Percentiles rank a stretch among this genome's conserved stretches.
Conservation (phyloP, 1,139 yeast genomes). For the Candida albicans region DNA sequence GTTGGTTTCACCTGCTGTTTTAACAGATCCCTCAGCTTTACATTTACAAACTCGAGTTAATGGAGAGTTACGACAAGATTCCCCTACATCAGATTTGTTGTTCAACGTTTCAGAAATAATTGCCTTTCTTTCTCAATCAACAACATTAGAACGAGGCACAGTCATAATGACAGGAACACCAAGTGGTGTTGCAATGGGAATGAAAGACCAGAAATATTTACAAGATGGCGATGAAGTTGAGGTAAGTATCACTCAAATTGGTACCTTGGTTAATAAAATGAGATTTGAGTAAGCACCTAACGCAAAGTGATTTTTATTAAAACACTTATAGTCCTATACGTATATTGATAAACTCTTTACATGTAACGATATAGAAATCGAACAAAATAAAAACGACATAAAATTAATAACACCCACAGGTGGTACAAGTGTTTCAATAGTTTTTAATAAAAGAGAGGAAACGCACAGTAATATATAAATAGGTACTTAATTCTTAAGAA, state of each 20-base stretch:
- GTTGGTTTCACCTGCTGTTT: slow-evolving; percentile 37
- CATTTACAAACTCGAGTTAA: slow-evolving; percentile 39
- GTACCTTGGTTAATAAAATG: slow-evolving; percentile 42
- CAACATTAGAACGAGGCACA: slow-evolving; percentile 51
- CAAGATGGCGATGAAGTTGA: slow-evolving; percentile 46
- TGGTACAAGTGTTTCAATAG: too few relatives aligned
- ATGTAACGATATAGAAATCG: too few relatives aligned
- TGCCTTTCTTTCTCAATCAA: slow-evolving; percentile 51
- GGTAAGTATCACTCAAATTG: slow-evolving; percentile 43
- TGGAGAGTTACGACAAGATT: slow-evolving; percentile 31
- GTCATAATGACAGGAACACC: slow-evolving; percentile 56
- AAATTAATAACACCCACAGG: too few relatives aligned
- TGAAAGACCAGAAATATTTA: slow-evolving; percentile 42
- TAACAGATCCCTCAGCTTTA: slow-evolving; percentile 35
- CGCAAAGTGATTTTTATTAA: too few relatives aligned
- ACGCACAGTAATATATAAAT: background rate
- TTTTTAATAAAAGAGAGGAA: too few relatives aligned
- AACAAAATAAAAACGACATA: too few relatives aligned
- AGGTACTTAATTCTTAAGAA: background rate
- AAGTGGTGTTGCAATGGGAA: slow-evolving; percentile 51
- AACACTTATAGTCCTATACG: too few relatives aligned
- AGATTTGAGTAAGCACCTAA: slow-evolving; percentile 7
- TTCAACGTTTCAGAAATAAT: slow-evolving; percentile 46
- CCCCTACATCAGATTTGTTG: slow-evolving; percentile 48
- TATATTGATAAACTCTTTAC: too few relatives aligned